Evolutionary conservation across 2,329 filamentous ascomycete species (phyloP), one percentile per base, ranked within the genome.

Genomic region (Didymellaceae sp.): DNA sequence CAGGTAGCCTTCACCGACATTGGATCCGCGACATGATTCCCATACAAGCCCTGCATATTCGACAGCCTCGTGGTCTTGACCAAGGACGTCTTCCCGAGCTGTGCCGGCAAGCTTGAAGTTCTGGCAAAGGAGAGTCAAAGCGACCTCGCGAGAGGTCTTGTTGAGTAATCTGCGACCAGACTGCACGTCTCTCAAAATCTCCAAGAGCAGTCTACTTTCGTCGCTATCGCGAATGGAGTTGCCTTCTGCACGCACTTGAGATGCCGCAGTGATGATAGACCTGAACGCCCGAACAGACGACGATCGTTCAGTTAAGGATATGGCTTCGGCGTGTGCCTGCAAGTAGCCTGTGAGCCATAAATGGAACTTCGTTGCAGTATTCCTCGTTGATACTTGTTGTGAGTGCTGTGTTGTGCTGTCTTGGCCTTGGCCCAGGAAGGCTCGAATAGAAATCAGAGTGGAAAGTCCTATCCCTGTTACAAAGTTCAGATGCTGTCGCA

Each of bases 361-460:
- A 61, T 92, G 87, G 61, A 99, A 97, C 1, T 72, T 75, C 54
- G 87, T 82, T 6, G 90, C 88, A 63, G 88, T 93, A 52, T 79
- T 84, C 77, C 91, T 85, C 0, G 91, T 96, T 5, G 83, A 82
- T 57, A 83, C 82, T 69, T 93, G 89, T 61, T 96, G 90, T 52
- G 83, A 90, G 67, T 95, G 90, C 62, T 96, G 90, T 0, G 90
- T 93, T 4, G 88, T 93, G 62, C 86, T 91, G 10, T 89, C 85
- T 62, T 91, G 87, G 24, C 83, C 85, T 1, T 87, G 88, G 33
- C 86, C 83, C 13, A 95, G 77, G 63, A 96, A 92, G 7, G 86
- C 82, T 34, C 87, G 83, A 16, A 97, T 78, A 2, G 90, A 91
- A 3, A 91, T 85, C 3, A 97, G 76, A 0, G 89, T 88, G 1